Conservation (phyloP, 2,329 filamentous ascomycete genomes). For the Clonostachys byssicola region DNA sequence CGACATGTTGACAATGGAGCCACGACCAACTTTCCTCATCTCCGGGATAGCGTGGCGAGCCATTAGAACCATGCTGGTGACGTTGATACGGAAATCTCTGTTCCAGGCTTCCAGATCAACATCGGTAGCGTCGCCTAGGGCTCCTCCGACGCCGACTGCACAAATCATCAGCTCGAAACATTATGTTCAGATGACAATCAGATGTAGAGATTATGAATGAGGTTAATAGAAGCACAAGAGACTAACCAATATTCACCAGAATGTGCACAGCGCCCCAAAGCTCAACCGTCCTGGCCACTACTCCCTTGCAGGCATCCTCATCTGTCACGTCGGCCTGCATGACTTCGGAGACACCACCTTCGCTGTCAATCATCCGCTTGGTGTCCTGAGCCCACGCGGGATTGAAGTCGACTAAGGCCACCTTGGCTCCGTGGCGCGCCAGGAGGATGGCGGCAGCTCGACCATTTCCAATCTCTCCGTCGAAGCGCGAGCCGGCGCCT, state of each 20-base stretch:
- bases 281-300: constrained; percentile 11
- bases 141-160: constrained; percentile 42
- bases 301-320: constrained; percentile 38
- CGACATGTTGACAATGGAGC: constrained; percentile 53
- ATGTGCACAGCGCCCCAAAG: constrained; percentile 15
- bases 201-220: too few species aligned
- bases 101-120: constrained; percentile 53
- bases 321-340: constrained; percentile 48
- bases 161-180: neutral
- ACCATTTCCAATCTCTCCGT: constrained; percentile 46
- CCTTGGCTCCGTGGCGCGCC: constrained; percentile 46
- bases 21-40: constrained; percentile 28
- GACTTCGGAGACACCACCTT: constrained; percentile 35
- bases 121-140: constrained; percentile 49
- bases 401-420: constrained; percentile 51
- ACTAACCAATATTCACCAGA: constrained; percentile 18
- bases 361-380: constrained; percentile 41
- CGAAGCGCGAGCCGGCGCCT: constrained; percentile 16
- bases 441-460: constrained; percentile 48
- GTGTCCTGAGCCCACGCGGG: constrained; percentile 45
- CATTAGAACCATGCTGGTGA: constrained; percentile 10
- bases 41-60: constrained; percentile 7
- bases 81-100: constrained; percentile 37
- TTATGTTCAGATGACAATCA: constrained; percentile 20
- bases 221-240: too few species aligned